Base-by-base conservation (phyloP, 305 asterid species). In the Lippia alba region DNA sequence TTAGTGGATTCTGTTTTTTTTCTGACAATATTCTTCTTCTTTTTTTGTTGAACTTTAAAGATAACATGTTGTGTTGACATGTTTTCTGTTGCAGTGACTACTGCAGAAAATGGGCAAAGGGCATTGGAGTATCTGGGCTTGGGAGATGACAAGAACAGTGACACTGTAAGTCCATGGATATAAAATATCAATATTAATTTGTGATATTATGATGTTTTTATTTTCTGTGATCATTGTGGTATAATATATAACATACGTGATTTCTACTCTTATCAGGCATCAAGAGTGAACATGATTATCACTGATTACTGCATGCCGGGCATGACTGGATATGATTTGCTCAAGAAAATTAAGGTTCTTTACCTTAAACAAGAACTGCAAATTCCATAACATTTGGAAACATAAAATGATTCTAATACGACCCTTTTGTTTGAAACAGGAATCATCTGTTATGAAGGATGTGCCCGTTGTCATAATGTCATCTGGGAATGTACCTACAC, bases 301-400 rank as follows among this genome's bases (percentile, higher is more conserved):
- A 87, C 91, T 57, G 91, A 85, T 70, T 85, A 87, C 61, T 85
- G 91, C 80, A 87, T 87, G 94, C 94, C 94, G 0, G 94, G 85
- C 67, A 88, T 88, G 91, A 80, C 84, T 3, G 94, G 94, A n/a
- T 88, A 84, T 60, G 94, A 88, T 41, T 76, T 88, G 19, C 94
- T 88, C 59, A 84, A 88, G 84, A 88, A 86, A 71, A 82, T 88
- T 56, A 88, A 88, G 91, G 94, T 88, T 82, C 33, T 40, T 36
- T 9, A 15, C 17, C 4, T 12, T 16, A 14, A 4, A 8, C 46
- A 18, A 10, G 41, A 20, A 12, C 20, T 24, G 3, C 2, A 24
- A 24, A 24, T 24, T 24, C 30, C 30, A 24, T 24, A 24, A 24
- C 3, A 24, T 24, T 24, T 24, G 3, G 30, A 24, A 24, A 24